Evolutionary conservation across 345 rosid genomes (phyloP).

Genomic region (Lepidium sativum): DNA sequence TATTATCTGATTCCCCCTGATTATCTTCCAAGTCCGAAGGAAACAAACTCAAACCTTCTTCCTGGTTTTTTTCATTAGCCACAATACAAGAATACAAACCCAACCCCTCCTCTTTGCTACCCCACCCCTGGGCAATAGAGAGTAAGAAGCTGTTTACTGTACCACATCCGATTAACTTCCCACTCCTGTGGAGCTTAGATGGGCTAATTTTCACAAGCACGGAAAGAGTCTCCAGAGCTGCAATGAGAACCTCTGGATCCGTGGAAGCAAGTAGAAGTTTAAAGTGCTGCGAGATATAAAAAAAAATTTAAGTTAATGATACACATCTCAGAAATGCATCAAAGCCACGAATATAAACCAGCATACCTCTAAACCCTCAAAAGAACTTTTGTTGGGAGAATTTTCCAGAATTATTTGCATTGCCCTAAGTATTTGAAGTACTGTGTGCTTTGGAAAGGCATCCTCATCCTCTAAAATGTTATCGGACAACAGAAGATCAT

Average conservation of each 20-base stretch:
- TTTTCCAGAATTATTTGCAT: constrained; percentile 90
- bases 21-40: constrained; percentile 62
- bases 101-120: constrained; percentile 96
- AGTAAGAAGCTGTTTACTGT: constrained; percentile 72
- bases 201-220: constrained; percentile 87
- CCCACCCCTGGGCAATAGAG: constrained; percentile 97
- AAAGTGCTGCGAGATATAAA: constrained; percentile 56
- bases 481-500: constrained; percentile 75
- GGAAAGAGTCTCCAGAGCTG: constrained; percentile 77
- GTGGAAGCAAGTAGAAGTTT: constrained; percentile 86
- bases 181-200: constrained; percentile 78
- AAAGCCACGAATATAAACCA: neutral
- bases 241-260: constrained; percentile 89
- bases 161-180: constrained; percentile 83
- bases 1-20: constrained; percentile 49
- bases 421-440: constrained; percentile 78
- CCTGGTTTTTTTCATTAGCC: constrained; percentile 79
- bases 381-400: constrained; percentile 80
- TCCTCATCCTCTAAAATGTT: constrained; percentile 52
- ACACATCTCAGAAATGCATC: constrained; percentile 5
- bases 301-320: neutral
- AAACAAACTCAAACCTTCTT: constrained; percentile 76
- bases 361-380: constrained; percentile 90
- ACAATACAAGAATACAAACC: constrained; percentile 85
- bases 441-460: constrained; percentile 74